Base-by-base conservation (phyloP, 441 rosid species). In the Euphorbia schlechtendalii region DNA sequence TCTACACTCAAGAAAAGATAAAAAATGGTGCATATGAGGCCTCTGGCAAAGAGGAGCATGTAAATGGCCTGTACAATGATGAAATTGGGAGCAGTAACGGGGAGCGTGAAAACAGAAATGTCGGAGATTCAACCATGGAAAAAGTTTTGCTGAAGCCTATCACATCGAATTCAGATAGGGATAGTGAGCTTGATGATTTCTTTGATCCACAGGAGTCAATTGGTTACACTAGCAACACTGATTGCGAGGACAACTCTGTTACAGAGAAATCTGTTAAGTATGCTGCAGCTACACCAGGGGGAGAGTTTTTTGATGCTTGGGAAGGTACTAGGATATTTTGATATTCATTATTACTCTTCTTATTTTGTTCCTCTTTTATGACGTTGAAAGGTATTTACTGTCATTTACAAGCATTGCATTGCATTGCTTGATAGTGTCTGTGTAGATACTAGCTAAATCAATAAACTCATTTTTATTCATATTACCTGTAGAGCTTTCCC, bases 281-380 rank as follows among this genome's bases (percentile, higher is more conserved):
- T 58, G 63, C 80, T 73, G 55, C 67, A 20, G 12, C 60, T 21
- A 77, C 87, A 28, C 80, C 87, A n/a, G 62, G 36, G 49, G 86
- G 85, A 74, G 96, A 89, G 75, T 94, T 87, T 64, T 90, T 63
- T 74, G 97, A 94, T 81, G 96, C 96, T 66, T 82, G 90, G 85
- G 99, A 94, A 72, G 99, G 99, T 94, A 89, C 49, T 60, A 52
- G 15, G 24, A 45, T 65, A 30, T 38, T 4, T 38, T 43, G 61
- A 30, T 57, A 3, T 65, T 36, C 56, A 12, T 61, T 7, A 22
- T 9, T 48, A 30, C 30, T 51, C 17, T 18, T 58, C 22, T 10
- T 22, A n/a, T n/a, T 65, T 32, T 24, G 8, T 40, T 15, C 10
- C 21, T n/a, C 45, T 6, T 34, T 17, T 12, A 32, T 67, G 32